Evolutionary conservation across 139 green algal species (phyloP).

Genomic region (Tetradesmus obliquus): DNA sequence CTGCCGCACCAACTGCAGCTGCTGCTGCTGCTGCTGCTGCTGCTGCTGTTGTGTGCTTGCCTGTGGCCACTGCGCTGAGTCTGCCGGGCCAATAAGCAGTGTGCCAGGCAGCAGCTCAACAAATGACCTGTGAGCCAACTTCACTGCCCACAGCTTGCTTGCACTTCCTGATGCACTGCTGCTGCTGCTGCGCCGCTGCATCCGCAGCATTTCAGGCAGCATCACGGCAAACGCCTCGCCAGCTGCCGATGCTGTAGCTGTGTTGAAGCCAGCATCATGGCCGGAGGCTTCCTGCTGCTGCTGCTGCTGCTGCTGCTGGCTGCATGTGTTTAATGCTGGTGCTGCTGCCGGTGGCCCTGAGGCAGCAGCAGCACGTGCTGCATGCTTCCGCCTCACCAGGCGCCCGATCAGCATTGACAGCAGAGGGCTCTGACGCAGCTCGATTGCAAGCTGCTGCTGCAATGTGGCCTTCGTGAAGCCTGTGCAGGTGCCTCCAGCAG

Average conservation of each 20-base stretch:
- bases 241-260: not conserved
- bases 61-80: not conserved
- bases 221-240: not conserved
- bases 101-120: slow-evolving; percentile 26
- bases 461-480: not conserved
- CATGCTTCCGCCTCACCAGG: not conserved
- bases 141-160: slow-evolving; percentile 8
- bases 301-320: not conserved
- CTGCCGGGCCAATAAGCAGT: not conserved
- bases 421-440: slow-evolving; percentile 5
- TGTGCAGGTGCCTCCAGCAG: not conserved
- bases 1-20: not conserved
- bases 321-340: not conserved
- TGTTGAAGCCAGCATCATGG: no score
- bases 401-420: slow-evolving; percentile 1
- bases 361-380: not conserved
- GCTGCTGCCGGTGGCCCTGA: not conserved
- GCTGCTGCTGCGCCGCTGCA: not conserved
- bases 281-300: not conserved
- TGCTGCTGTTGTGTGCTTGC: no score
- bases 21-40: not conserved
- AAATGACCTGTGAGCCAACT: not conserved
- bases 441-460: not conserved
- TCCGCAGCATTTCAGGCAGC: not conserved
- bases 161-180: not conserved